Base-by-base conservation (phyloP, 75 land plant species). In the Azolla pinnata region DNA sequence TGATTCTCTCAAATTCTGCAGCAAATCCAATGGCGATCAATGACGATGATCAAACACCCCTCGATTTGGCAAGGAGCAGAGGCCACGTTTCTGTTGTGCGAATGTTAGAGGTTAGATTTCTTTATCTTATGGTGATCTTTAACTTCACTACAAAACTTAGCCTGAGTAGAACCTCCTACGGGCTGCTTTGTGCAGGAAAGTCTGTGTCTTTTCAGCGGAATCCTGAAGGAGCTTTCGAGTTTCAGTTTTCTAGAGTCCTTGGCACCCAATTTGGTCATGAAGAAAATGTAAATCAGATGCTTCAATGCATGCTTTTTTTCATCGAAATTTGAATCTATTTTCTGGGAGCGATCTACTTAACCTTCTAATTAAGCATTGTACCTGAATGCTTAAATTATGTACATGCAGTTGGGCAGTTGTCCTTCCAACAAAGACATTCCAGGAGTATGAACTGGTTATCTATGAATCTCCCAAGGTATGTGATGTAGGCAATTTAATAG, bases 361-460 rank as follows among this genome's bases (percentile, higher is more conserved):
- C n/a, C n/a, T n/a, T n/a, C n/a, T n/a, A n/a, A n/a, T n/a, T 24
- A 2, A 34, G 23, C 44, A 14, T 51, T 14, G 63, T 5, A 17
- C 21, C 2, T 64, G 2, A 18, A 51, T 48, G 4, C 9, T 48
- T 48, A 48, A 8, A 3, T 18, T 48, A 48, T 69, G 27, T 16
- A 33, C 31, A 60, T 49, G 17, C 75, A 93, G 98, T 34, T 93
- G 96, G 98, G 96, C 69, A 49, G 97, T 88, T 24, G 76, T 92
- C 58, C 26, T 85, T 23, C 97, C 96, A 42, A 1, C 54, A 52
- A 56, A 64, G 40, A 75, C 74, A 35, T 83, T 83, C 59, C 75
- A 56, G 49, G 82, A 65, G 56, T 74, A 72, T 64, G 90, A 88
- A 77, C 84, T 92, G 47, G 96, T 73, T 31, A 67, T 88, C 63